Conservation (phyloP, 768 basidiomycete genomes). For the Obba rivulosa region DNA sequence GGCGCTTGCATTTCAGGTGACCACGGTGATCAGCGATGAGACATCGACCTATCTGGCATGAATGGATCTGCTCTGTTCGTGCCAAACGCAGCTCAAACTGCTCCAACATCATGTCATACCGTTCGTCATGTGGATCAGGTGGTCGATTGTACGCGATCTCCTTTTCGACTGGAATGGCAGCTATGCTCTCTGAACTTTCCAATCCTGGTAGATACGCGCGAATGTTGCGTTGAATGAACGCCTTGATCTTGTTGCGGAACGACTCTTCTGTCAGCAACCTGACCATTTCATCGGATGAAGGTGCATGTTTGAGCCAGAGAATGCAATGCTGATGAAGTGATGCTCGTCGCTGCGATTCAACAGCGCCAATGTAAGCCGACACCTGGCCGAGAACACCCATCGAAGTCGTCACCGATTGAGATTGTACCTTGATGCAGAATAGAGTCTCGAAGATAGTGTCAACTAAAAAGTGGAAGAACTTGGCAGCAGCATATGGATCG, state of each 20-base stretch:
- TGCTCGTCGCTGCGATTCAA: constrained; percentile 38
- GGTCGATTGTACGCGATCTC: constrained; percentile 31
- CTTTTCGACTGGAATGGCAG: constrained; percentile 16
- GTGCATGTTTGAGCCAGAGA: constrained; percentile 30
- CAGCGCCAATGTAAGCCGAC: constrained; percentile 29
- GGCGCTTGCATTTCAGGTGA: constrained; percentile 15
- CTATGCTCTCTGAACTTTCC: constrained; percentile 16
- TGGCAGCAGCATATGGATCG: constrained; percentile 37
- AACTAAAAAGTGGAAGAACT: constrained; percentile 36
- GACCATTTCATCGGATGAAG: constrained; percentile 25
- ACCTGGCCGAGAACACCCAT: constrained; percentile 31
- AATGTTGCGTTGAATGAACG: constrained; percentile 28
- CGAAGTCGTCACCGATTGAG: constrained; percentile 1
- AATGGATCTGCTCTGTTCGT: constrained; percentile 17
- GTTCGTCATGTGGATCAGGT: constrained; percentile 20
- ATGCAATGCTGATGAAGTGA: constrained; percentile 37
- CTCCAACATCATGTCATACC: constrained; percentile 11
- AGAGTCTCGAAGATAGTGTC: constrained; percentile 25
- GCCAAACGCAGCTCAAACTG: constrained; percentile 12
- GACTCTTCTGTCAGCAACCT: constrained; percentile 16
- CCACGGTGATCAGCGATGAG: constrained; percentile 6
- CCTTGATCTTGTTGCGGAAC: constrained; percentile 23
- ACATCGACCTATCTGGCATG: constrained; percentile 11
- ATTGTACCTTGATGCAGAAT: constrained; percentile 26
- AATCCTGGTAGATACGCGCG: constrained; percentile 25